These are phyloP conservation scores for Triangularia verruculosa DNA, from an alignment of 2,329 filamentous ascomycete genomes.

Conservation along the genomic window DNA sequence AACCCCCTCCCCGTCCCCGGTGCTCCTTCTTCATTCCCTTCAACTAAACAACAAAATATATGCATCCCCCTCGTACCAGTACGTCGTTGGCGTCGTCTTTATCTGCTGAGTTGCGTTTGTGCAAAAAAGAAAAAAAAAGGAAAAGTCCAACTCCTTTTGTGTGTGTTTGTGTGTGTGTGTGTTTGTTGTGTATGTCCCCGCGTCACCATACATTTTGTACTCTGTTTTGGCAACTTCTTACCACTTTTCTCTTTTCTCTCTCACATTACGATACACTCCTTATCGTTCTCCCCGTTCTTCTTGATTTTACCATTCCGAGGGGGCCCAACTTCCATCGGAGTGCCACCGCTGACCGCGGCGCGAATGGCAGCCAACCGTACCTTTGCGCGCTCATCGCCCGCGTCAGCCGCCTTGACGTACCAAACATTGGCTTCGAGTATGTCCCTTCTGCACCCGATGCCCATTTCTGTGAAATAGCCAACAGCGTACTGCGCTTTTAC, in stretches of 20 bases:
- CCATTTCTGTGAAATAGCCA: conserved; percentile 98
- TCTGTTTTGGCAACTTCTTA: neutral
- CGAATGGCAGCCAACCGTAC: conserved; percentile 83
- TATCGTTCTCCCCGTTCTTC: conserved; percentile 45
- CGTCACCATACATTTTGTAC: neutral
- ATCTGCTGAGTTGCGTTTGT: neutral
- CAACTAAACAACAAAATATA: neutral
- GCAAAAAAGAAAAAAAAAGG: neutral
- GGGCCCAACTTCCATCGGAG: conserved; percentile 55
- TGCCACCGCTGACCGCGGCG: conserved; percentile 67
- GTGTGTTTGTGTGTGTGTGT: neutral
- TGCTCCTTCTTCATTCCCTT: neutral
- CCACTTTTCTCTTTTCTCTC: neutral
- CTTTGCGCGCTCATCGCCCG: conserved; percentile 85
- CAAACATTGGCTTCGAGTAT: conserved; percentile 96
- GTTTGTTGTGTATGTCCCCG: neutral
- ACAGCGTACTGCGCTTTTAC: conserved; percentile 87
- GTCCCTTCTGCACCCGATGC: conserved; percentile 90
- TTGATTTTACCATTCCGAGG: conserved; percentile 50
- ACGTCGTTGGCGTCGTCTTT: neutral
- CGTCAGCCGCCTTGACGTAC: conserved; percentile 94
- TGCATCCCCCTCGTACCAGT: neutral
- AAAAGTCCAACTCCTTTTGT: neutral
- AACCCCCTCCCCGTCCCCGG: neutral
- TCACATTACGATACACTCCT: conserved; percentile 60